Evolutionary conservation across 768 basidiomycete genomes (phyloP).

Genomic region (Phylloporus sp.): DNA sequence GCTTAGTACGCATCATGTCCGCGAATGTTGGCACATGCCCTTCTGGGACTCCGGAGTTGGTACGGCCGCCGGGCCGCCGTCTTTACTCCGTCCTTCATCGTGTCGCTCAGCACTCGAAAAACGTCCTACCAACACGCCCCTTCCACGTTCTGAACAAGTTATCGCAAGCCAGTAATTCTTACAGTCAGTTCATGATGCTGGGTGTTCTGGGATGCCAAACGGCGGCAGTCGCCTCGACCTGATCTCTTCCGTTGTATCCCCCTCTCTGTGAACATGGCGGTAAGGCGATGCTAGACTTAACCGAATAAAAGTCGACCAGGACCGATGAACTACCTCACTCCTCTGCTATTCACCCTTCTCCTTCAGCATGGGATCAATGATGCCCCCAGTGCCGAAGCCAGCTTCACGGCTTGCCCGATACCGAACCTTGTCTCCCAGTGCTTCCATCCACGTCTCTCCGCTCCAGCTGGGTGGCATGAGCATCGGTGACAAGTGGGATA

Average conservation of each 20-base stretch:
- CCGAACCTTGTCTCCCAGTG: slow-evolving; percentile 37
- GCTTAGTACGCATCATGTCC: too few relatives aligned
- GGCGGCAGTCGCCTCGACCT: background rate
- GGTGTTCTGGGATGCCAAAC: background rate
- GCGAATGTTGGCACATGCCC: too few relatives aligned
- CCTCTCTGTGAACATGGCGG: background rate
- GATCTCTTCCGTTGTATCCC: background rate
- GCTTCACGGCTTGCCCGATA: slow-evolving; percentile 36
- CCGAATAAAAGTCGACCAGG: background rate
- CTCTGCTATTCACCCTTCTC: background rate
- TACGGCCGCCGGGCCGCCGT: too few relatives aligned
- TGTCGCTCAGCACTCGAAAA: background rate
- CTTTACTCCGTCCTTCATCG: too few relatives aligned
- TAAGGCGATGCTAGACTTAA: background rate
- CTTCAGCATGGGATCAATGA: background rate
- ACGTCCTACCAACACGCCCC: too few relatives aligned
- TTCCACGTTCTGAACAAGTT: background rate
- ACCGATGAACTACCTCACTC: background rate
- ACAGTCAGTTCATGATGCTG: background rate
- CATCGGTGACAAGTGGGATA: slow-evolving; percentile 43
- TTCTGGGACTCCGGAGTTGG: too few relatives aligned
- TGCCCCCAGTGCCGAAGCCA: slow-evolving; percentile 21
- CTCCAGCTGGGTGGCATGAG: slow-evolving; percentile 47
- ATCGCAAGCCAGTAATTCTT: background rate
- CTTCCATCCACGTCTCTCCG: slow-evolving; percentile 48